Percentiles rank a stretch among this genome's conserved stretches.
phyloP scores from a whole-genome alignment of 1,284 basidiomycete species.

The Schizophyllum commune region DNA sequence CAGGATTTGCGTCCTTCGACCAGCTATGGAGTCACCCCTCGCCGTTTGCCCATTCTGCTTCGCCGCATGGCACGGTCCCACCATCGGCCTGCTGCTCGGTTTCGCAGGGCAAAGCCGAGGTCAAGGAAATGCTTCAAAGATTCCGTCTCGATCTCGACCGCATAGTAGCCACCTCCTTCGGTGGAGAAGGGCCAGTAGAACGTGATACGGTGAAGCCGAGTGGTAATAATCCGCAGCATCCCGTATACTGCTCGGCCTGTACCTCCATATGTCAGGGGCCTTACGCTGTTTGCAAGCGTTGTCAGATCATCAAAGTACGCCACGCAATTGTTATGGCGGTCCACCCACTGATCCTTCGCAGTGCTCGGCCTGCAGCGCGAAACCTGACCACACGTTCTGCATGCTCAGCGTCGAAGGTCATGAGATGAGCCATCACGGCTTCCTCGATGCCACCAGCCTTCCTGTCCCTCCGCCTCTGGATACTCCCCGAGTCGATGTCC shows the following conservation, averaged over 20 bases:
- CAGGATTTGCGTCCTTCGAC: conserved; percentile 1
- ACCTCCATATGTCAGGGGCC: conserved; percentile 24
- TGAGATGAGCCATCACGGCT: not conserved
- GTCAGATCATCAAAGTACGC: conserved; percentile 27
- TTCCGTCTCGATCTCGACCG: conserved; percentile 55
- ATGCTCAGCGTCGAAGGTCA: not conserved
- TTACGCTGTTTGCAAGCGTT: conserved; percentile 37
- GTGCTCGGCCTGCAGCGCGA: not conserved
- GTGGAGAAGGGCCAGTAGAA: conserved; percentile 18
- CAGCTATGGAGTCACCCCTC: conserved; percentile 15
- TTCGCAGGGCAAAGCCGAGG: conserved; percentile 42
- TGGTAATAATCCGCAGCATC: conserved; percentile 5
- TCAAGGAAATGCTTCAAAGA: conserved; percentile 43
- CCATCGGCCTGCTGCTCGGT: conserved; percentile 55
- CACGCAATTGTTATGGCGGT: not conserved
- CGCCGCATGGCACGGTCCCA: too few species aligned
- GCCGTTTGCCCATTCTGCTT: conserved; percentile 7
- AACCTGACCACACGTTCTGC: not conserved
- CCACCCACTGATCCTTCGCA: not conserved
- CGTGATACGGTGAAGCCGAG: not conserved
- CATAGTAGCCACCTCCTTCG: conserved; percentile 41
- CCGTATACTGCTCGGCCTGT: conserved; percentile 32
- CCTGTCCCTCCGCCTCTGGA: conserved; percentile 1
- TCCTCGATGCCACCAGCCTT: not conserved
- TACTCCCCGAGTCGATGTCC: not conserved